Evolutionary conservation across 2,329 filamentous ascomycete species (phyloP), one percentile per base, ranked within the genome.

Genomic region (Biscogniauxia sp.): DNA sequence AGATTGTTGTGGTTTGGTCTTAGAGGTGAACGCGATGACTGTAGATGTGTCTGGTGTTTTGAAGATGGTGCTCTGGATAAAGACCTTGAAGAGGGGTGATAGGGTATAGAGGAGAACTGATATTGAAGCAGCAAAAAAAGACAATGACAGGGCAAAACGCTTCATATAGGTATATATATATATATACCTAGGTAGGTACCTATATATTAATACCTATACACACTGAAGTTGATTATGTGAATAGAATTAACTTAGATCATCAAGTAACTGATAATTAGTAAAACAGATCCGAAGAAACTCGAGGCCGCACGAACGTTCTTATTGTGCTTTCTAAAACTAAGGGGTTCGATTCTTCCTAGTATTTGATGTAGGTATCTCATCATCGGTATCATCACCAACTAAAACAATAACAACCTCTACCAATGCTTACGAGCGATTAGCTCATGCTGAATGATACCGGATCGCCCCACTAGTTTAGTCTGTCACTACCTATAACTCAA

Each of bases 91-190:
- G 19, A 54, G 50, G 49, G 60, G 19, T 54, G 6, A 32, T 32
- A 64, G 65, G 50, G 69, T 71, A 64, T 69, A 70, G 49, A 70
- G 54, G 64, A 73, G 66, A 61, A 69, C 63, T 61, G 72, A 72
- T 64, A 75, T 64, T 20, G 60, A 68, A 64, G 66, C 65, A 51
- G 70, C 66, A 17, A 74, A 57, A 60, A 73, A 59, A 7, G 72
- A 72, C 49, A 68, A 57, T 25, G 58, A 15, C 20, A 70, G 54
- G 58, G 69, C 23, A 56, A 70, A 52, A 50, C 64, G 66, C 60
- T 68, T 72, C 72, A 76, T 77, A 72, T 76, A 76, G 70, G 69
- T 28, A 25, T 45, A 72, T 76, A 76, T 70, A 69, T 28, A 25
- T 45, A 13, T 50, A 23, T 23, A 23, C 23, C n/a, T n/a, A n/a